These are phyloP conservation scores for Tieghemiomyces parasiticus DNA, from an alignment of 192 early-diverging fungal species.

Conservation along the genomic window DNA sequence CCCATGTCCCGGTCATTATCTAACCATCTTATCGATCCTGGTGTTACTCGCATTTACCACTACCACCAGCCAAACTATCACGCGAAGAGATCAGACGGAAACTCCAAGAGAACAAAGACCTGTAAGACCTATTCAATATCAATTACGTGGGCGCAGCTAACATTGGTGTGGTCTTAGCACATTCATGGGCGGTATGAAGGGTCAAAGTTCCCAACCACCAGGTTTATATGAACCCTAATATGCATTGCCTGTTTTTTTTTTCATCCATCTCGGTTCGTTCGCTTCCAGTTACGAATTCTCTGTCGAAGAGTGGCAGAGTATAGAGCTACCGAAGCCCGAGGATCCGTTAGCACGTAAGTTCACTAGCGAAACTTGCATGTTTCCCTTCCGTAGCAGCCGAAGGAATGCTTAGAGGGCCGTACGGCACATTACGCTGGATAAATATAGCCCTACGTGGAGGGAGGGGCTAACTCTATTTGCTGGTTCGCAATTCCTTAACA, in stretches of 20 bases:
- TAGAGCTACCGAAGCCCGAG: conserved; percentile 55
- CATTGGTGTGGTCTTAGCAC: neutral
- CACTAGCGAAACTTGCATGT: neutral
- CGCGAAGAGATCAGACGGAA: conserved; percentile 58
- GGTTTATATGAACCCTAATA: too few relatives aligned
- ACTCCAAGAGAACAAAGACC: conserved; percentile 55
- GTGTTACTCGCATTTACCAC: too few relatives aligned
- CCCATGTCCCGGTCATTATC: too few relatives aligned
- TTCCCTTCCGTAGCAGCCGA: too few relatives aligned
- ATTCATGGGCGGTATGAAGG: too few relatives aligned
- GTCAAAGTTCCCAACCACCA: too few relatives aligned
- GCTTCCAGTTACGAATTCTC: conserved; percentile 46
- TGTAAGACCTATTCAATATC: conserved; percentile 25
- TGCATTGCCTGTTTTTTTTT: neutral
- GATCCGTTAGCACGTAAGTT: conserved; percentile 21
- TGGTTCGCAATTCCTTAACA: too few relatives aligned
- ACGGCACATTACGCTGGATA: too few relatives aligned
- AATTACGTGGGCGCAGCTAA: neutral
- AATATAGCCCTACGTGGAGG: too few relatives aligned
- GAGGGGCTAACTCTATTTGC: too few relatives aligned
- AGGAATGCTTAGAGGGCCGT: too few relatives aligned
- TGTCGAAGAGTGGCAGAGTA: conserved; percentile 46
- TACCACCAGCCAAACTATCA: conserved; percentile 43
- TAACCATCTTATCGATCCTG: too few relatives aligned
- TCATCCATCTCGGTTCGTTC: neutral